Evolutionary conservation across 2,329 filamentous ascomycete genomes (phyloP), one percentile per base, ranked within the genome.

Genomic region (Diplodia scrobiculata): DNA sequence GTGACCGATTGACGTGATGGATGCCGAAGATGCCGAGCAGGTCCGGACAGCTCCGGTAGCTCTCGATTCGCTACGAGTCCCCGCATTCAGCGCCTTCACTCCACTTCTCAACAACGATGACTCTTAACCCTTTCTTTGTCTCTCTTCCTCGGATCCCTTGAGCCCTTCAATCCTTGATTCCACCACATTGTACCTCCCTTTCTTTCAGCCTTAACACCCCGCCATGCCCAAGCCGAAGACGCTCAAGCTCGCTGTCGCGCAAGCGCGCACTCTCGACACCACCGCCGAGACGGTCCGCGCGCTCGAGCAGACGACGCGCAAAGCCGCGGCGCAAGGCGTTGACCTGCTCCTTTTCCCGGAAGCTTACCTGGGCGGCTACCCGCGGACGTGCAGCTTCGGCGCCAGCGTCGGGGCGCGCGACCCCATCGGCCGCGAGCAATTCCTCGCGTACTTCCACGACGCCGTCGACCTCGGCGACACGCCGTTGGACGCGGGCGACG

Each of bases 331-430:
- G 13, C 76, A 80, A 50, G 81, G 80, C 55, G 81, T 86, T 17
- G 81, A 95, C 75, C 83, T 97, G 59, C 83, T 97, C 32, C 86
- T 97, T 63, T 93, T 97, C 68, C 94, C 94, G 0, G 93, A 98
- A 80, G 93, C 93, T 25, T 97, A 92, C 74, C 84, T 97, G 1
- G 94, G 94, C 54, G 94, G 93, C 1, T 97, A 97, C 75, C 94
- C 94, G 19, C 89, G 93, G 11, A 92, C 89, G 19, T 89, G 88
- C 68, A 81, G 82, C 60, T 97, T 97, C 73, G 92, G 92, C 4
- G 87, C 87, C 54, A 83, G 85, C 1, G 83, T 97, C 5, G 93
- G 93, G 3, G 82, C 84, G 17, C 87, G 93, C 45, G 83, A 84
- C 0, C 80, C 84, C 2, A 80, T 83, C 58, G 93, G 92, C 4